phyloP scores from a whole-genome alignment of 805 yeast species.

The Ogataea angusta region DNA sequence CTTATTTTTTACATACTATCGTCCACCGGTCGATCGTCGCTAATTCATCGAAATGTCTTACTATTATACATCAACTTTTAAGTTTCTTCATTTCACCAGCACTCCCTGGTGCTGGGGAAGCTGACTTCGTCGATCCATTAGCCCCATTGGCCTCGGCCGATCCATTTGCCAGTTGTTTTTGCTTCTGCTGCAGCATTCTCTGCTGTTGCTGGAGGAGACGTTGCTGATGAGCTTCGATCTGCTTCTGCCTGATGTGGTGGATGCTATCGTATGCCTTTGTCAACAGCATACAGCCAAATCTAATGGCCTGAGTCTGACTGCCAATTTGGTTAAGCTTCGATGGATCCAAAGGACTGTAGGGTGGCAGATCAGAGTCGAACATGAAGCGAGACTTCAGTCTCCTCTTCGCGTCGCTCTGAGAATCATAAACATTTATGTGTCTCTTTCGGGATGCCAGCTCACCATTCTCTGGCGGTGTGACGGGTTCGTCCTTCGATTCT shows the following conservation, averaged over 20 bases:
- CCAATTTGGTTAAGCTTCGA: slow-evolving; percentile 78
- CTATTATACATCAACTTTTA: slow-evolving; percentile 9
- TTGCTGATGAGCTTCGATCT: slow-evolving; percentile 46
- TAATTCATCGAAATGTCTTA: slow-evolving; percentile 1
- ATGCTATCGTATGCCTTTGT: slow-evolving; percentile 85
- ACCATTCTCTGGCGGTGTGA: slow-evolving; percentile 13
- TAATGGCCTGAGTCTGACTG: slow-evolving; percentile 80
- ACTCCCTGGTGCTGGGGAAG: slow-evolving; percentile 3
- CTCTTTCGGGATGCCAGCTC: slow-evolving; percentile 12
- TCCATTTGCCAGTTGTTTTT: slow-evolving; percentile 26
- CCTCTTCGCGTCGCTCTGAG: slow-evolving; percentile 30
- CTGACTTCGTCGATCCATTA: slow-evolving; percentile 3
- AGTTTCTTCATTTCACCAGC: slow-evolving; percentile 6
- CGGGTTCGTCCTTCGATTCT: slow-evolving; percentile 3
- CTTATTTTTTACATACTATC: not conserved
- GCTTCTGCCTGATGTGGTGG: slow-evolving; percentile 67
- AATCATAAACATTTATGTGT: slow-evolving; percentile 34
- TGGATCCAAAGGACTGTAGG: slow-evolving; percentile 67
- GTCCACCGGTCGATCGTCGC: slow-evolving; percentile 6
- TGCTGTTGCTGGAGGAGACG: slow-evolving; percentile 30
- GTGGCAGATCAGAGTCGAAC: slow-evolving; percentile 44
- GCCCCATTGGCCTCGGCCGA: slow-evolving; percentile 1
- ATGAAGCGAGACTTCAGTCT: slow-evolving; percentile 48
- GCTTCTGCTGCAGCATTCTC: slow-evolving; percentile 35
- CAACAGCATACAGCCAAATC: slow-evolving; percentile 88